Base-by-base conservation (phyloP, 257 asterid genomes). In the Jasminum sambac region DNA sequence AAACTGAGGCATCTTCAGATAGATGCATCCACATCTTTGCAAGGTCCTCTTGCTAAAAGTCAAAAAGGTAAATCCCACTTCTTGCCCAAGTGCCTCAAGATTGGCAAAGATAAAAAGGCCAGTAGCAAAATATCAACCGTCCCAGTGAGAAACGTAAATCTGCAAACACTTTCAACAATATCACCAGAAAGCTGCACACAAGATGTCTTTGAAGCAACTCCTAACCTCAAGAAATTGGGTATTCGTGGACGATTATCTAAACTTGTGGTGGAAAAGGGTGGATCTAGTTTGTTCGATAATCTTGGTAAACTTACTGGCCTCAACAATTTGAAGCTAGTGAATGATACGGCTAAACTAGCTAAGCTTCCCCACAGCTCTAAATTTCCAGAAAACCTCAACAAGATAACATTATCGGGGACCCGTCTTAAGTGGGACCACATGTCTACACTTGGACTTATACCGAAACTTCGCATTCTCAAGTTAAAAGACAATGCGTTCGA, bases 401-500 rank as follows among this genome's bases (percentile, higher is more conserved):
- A 61, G 36, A 71, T 87, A 34, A 79, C 83, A 0, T 21, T 84
- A 21, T 40, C 66, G 0, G 74, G 39, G 0, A 80, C 91, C 1
- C 14, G 10, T 71, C 71, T 86, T 34, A 62, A 75, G 0, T 86
- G 91, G 91, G 1, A 23, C 7, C 48, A 74, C 13, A 76, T 78
- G 78, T 59, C 75, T 11, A 77, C 37, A 10, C n/a, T 86, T 63
- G 84, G 74, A n/a, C 50, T 23, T 48, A 58, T 86, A n/a, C 63
- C 26, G 2, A 41, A 39, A 7, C 83, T 84, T 1, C 69, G 78
- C 81, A 83, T 78, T 12, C 82, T 86, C 38, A 86, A 81, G 74
- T 21, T 86, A 77, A 84, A 84, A 71, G 74, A 82, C 34, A 74
- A 72, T 61, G 84, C 89, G 37, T 84, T 84, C n/a, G 7, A 8